Evolutionary conservation across 768 basidiomycete genomes (phyloP).

Genomic region (Holtermannia corniformis): DNA sequence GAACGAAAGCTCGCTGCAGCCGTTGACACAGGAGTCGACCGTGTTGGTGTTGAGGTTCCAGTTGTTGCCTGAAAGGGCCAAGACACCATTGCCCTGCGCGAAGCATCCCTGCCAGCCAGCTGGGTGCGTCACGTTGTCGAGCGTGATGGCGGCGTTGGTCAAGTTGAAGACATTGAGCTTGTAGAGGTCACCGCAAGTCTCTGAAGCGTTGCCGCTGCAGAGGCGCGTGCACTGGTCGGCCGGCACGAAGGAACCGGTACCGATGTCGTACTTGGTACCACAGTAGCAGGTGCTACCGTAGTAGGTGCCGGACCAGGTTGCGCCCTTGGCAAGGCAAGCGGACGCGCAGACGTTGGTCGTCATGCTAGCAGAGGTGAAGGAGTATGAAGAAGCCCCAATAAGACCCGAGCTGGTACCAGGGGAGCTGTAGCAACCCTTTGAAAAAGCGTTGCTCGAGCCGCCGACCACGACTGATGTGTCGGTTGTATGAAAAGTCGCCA

Average conservation of each 20-base stretch:
- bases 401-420: conserved; percentile 13
- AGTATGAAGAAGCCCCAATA: conserved; percentile 12
- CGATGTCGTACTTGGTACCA: conserved; percentile 17
- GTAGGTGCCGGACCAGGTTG: conserved; percentile 29
- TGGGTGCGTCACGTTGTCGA: conserved; percentile 5
- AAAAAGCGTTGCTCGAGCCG: neutral
- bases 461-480: conserved; percentile 2
- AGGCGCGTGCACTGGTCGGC: conserved; percentile 16
- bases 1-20: conserved; percentile 23
- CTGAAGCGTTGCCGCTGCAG: conserved; percentile 26
- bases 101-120: conserved; percentile 21
- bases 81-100: conserved; percentile 8
- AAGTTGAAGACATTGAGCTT: conserved; percentile 23
- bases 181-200: conserved; percentile 27
- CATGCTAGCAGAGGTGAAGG: conserved; percentile 19
- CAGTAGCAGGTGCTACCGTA: conserved; percentile 25
- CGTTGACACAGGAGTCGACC: conserved; percentile 14
- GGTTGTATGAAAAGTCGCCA: conserved; percentile 10
- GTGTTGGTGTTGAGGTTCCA: conserved; percentile 16
- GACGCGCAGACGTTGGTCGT: conserved; percentile 28
- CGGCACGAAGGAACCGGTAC: conserved; percentile 17
- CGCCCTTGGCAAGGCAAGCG: conserved; percentile 20
- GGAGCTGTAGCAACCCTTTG: conserved; percentile 25
- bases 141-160: conserved; percentile 9
- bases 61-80: conserved; percentile 9